Evolutionary conservation across 2,329 filamentous ascomycete genomes (phyloP).

Genomic region (Paecilomyces dactylethromorphus): DNA sequence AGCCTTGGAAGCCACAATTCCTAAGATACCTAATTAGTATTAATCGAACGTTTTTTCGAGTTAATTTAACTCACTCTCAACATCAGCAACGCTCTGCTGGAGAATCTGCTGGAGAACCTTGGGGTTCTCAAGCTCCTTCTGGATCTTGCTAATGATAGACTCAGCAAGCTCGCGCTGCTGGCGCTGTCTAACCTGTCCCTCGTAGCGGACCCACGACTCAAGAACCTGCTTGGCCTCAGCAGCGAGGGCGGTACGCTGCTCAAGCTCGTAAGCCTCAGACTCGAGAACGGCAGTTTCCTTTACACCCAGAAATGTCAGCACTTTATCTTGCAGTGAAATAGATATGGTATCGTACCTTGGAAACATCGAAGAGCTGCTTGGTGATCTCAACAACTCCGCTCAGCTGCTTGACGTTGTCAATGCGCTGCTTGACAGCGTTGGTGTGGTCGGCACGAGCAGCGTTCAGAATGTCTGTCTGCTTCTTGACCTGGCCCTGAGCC

Average conservation of each 20-base stretch:
- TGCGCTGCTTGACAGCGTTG: slow-evolving; percentile 87
- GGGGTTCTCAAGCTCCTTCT: slow-evolving; percentile 98
- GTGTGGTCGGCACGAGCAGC: slow-evolving; percentile 91
- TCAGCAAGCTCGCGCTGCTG: slow-evolving; percentile 96
- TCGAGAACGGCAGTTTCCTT: slow-evolving; percentile 96
- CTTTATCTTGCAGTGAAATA: background rate
- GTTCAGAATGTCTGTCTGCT: slow-evolving; percentile 94
- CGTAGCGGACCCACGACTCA: slow-evolving; percentile 98
- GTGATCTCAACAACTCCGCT: slow-evolving; percentile 90
- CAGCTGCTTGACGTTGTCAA: slow-evolving; percentile 92
- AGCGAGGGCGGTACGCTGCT: slow-evolving; percentile 90
- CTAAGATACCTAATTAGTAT: slow-evolving; percentile 17
- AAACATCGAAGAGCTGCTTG: slow-evolving; percentile 94
- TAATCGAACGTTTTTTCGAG: background rate
- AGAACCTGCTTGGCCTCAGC: slow-evolving; percentile 91
- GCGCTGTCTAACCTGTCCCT: slow-evolving; percentile 96
- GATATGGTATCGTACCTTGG: slow-evolving; percentile 64
- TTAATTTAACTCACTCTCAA: slow-evolving; percentile 68
- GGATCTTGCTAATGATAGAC: slow-evolving; percentile 90
- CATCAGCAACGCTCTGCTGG: slow-evolving; percentile 89
- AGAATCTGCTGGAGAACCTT: slow-evolving; percentile 96
- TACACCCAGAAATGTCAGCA: slow-evolving; percentile 8
- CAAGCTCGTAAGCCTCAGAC: slow-evolving; percentile 91
- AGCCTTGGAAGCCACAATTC: slow-evolving; percentile 34
- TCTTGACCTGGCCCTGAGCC: slow-evolving; percentile 80